Conservation (phyloP, 768 basidiomycete species). For the Nidularia sp. region DNA sequence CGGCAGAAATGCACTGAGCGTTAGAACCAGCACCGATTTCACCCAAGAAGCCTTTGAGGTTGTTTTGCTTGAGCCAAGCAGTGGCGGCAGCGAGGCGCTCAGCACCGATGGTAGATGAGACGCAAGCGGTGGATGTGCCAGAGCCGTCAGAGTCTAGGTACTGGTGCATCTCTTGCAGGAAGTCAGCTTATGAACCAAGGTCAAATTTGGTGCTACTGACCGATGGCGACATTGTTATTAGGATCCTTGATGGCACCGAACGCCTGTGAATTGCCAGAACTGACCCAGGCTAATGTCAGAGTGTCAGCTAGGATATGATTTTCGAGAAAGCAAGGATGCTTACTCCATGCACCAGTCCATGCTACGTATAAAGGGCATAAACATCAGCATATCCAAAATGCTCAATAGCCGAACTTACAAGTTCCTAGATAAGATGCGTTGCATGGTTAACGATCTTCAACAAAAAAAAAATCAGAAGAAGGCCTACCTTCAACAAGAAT, state of each 20-base stretch:
- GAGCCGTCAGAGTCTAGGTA: constrained; percentile 67
- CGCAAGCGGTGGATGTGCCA: constrained; percentile 49
- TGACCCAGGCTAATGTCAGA: constrained; percentile 1
- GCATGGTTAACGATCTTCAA: neutral
- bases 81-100: constrained; percentile 56
- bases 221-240: constrained; percentile 56
- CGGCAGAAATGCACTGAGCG: constrained; percentile 38
- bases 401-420: constrained; percentile 3
- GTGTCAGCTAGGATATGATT: neutral
- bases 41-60: constrained; percentile 61
- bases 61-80: constrained; percentile 52
- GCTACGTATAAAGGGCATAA: constrained; percentile 19
- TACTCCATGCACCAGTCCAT: constrained; percentile 54
- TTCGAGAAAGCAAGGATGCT: neutral
- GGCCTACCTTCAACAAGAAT: constrained; percentile 40
- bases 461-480: neutral
- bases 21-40: constrained; percentile 56
- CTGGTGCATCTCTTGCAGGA: constrained; percentile 56
- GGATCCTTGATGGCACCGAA: constrained; percentile 45
- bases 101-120: constrained; percentile 57
- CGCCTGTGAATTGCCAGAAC: neutral
- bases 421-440: constrained; percentile 4
- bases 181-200: neutral
- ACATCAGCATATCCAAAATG: too few relatives aligned
- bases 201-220: constrained; percentile 21